A percentile compares a stretch with the other conserved stretches of the same genome.
Conservation (phyloP, 2,329 filamentous ascomycete genomes). For the Neophaeococcomyces aloes region DNA sequence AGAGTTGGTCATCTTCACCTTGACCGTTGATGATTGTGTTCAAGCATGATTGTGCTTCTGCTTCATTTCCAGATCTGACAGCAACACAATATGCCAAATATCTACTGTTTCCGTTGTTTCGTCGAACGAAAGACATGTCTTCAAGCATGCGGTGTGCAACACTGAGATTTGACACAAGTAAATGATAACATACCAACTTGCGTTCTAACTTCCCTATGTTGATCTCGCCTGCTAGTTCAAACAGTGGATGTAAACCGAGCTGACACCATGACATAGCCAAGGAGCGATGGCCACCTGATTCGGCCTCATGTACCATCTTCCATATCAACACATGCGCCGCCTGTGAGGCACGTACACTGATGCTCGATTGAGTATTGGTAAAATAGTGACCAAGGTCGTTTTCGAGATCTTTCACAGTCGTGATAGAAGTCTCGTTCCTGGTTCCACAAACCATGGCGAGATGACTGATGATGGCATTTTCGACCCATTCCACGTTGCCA, state of each 20-base stretch:
- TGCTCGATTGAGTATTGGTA: slow-evolving; percentile 31
- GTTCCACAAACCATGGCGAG: slow-evolving; percentile 48
- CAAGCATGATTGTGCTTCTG: slow-evolving; percentile 6
- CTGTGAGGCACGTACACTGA: slow-evolving; percentile 43
- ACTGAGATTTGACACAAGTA: slow-evolving; percentile 47
- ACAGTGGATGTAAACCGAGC: slow-evolving; percentile 55
- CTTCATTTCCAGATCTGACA: slow-evolving; percentile 35
- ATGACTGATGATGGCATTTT: slow-evolving; percentile 57
- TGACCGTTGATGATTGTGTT: slow-evolving; percentile 9
- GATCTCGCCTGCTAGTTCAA: slow-evolving; percentile 52
- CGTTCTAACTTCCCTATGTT: slow-evolving; percentile 61
- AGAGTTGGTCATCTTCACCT: slow-evolving; percentile 46
- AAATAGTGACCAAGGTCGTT: slow-evolving; percentile 32
- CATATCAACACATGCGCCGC: slow-evolving; percentile 52
- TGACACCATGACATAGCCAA: slow-evolving; percentile 55
- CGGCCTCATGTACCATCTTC: slow-evolving; percentile 39
- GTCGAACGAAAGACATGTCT: slow-evolving; percentile 46
- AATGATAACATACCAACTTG: slow-evolving; percentile 63
- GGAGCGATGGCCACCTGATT: background rate
- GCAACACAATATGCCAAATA: slow-evolving; percentile 69
- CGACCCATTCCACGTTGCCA: slow-evolving; percentile 50
- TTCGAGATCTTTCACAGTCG: background rate
- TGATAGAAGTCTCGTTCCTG: background rate
- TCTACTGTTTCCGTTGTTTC: slow-evolving; percentile 40
- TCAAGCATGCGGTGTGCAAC: slow-evolving; percentile 47